phyloP scores from a whole-genome alignment of 306 rosid species.

The Begonia loranthoides region DNA sequence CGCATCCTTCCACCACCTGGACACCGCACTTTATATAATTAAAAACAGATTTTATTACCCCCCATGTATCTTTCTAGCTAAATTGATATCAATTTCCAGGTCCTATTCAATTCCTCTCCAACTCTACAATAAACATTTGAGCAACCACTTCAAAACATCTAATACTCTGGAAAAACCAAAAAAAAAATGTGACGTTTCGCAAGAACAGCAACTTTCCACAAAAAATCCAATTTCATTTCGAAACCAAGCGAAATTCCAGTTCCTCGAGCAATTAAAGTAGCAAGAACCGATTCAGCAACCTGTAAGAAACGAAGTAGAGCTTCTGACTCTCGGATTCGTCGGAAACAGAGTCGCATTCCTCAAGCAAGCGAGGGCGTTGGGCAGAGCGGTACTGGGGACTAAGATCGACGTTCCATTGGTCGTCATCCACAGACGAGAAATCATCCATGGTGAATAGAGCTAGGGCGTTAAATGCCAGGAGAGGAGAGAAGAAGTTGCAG shows the following conservation, averaged over 20 bases:
- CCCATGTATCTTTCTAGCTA: background rate
- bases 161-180: background rate
- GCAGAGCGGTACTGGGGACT: slow-evolving; percentile 20
- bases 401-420: slow-evolving; percentile 34
- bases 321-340: slow-evolving; percentile 15
- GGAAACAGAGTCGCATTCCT: slow-evolving; percentile 21
- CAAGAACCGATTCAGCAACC: slow-evolving; percentile 19
- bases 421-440: slow-evolving; percentile 14
- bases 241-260: background rate
- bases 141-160: background rate
- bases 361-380: slow-evolving; percentile 39
- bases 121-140: background rate
- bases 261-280: background rate
- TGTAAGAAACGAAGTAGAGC: slow-evolving; percentile 50
- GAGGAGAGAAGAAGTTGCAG: slow-evolving; percentile 51
- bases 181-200: background rate
- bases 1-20: slow-evolving; percentile 74
- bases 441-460: slow-evolving; percentile 48
- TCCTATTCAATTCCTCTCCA: background rate
- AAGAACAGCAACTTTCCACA: no score
- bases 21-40: background rate
- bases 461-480: slow-evolving; percentile 42
- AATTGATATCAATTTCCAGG: slow-evolving; percentile 5
- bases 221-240: background rate
- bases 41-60: background rate